Percentiles rank a stretch among this genome's conserved stretches.
Evolutionary conservation across 192 early-diverging fungal genomes (phyloP).

Genomic region (Coemansia sp.): DNA sequence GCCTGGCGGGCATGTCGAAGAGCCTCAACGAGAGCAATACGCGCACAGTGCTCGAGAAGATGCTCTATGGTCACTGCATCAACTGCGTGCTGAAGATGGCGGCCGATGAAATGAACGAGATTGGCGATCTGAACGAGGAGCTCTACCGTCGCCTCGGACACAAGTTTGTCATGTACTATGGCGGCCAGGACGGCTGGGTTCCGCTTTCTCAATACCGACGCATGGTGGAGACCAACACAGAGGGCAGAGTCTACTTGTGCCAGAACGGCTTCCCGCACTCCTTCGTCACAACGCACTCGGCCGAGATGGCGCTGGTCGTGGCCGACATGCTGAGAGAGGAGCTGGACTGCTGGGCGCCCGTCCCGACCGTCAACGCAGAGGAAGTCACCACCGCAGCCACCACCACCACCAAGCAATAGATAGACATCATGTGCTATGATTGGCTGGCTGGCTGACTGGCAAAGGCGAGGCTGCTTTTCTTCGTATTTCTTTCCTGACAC

Average conservation of each 20-base stretch:
- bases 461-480: too few relatives aligned
- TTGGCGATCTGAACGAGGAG: slow-evolving; percentile 64
- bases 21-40: slow-evolving; percentile 48
- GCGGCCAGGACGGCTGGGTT: slow-evolving; percentile 72
- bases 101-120: slow-evolving; percentile 67
- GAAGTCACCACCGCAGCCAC: too few relatives aligned
- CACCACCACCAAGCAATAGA: too few relatives aligned
- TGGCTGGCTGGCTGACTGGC: not conserved
- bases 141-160: slow-evolving; percentile 56
- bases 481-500: not conserved
- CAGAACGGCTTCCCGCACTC: slow-evolving; percentile 74
- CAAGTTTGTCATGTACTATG: slow-evolving; percentile 79
- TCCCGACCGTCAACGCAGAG: not conserved
- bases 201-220: slow-evolving; percentile 64
- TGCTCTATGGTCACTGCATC: slow-evolving; percentile 63
- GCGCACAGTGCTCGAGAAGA: slow-evolving; percentile 59
- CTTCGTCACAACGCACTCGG: slow-evolving; percentile 59
- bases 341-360: slow-evolving; percentile 7
- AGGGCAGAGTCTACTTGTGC: slow-evolving; percentile 65
- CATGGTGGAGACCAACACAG: slow-evolving; percentile 64
- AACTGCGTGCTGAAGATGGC: slow-evolving; percentile 70
- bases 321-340: slow-evolving; percentile 27
- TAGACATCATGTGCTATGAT: not conserved
- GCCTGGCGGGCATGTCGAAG: slow-evolving; percentile 11
- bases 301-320: slow-evolving; percentile 34